Evolutionary conservation across 1,284 basidiomycete genomes (phyloP).

Genomic region (Leccinum griseonigrum): DNA sequence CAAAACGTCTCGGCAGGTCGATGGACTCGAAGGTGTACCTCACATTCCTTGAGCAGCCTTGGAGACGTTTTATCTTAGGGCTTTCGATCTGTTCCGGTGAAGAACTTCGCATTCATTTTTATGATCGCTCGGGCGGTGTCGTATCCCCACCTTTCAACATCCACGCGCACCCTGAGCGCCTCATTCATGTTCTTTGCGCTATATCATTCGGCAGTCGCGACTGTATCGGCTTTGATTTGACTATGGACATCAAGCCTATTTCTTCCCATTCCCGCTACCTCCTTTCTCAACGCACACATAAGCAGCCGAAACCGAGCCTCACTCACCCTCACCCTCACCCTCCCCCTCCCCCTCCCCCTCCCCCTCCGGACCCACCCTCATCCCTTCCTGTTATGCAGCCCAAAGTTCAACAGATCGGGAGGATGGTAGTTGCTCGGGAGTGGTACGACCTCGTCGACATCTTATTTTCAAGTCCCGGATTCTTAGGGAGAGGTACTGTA

Average conservation of each 20-base stretch:
- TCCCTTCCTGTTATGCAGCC: too few species aligned
- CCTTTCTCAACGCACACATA: too few species aligned
- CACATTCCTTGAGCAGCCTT: neutral
- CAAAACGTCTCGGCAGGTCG: neutral
- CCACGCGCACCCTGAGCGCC: neutral
- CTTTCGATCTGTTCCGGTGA: neutral
- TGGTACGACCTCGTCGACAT: neutral
- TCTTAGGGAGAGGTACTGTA: neutral
- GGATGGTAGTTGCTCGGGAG: neutral
- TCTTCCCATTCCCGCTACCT: neutral
- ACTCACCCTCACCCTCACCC: neutral
- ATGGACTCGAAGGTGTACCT: neutral
- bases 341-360: too few species aligned
- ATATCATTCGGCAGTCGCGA: neutral
- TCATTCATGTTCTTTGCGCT: neutral
- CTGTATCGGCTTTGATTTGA: neutral
- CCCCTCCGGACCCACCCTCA: neutral
- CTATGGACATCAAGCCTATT: neutral
- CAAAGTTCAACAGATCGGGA: neutral
- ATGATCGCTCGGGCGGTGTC: neutral
- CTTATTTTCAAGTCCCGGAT: neutral
- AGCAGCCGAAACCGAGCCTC: neutral
- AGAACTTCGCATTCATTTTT: neutral
- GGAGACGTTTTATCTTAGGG: neutral
- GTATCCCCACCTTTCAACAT: neutral